phyloP scores from a whole-genome alignment of 306 rosid species.

The Begonia fuchsioides region DNA sequence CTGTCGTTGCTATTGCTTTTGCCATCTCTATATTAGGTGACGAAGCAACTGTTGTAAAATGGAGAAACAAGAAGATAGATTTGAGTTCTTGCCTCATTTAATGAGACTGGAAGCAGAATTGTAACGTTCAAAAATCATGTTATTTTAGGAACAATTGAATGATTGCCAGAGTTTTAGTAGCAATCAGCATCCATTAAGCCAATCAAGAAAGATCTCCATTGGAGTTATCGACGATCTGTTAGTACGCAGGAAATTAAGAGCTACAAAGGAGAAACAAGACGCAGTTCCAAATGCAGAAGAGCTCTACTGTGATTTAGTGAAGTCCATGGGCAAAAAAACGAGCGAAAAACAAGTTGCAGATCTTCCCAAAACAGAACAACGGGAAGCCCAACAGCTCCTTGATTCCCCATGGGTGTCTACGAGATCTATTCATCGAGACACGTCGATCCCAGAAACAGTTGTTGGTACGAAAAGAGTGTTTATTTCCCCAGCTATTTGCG shows the following conservation, averaged over 20 bases:
- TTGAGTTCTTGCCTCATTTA: no score
- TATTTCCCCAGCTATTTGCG: conserved; percentile 25
- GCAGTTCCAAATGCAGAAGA: conserved; percentile 27
- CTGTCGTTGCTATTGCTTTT: no score
- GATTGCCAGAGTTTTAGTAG: conserved; percentile 54
- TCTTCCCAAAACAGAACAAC: conserved; percentile 21
- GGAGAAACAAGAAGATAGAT: no score
- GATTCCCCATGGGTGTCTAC: conserved; percentile 37
- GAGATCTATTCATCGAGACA: conserved; percentile 22
- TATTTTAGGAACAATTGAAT: conserved; percentile 32
- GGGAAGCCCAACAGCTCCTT: conserved; percentile 20
- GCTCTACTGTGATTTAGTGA: conserved; percentile 20
- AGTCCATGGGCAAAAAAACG: conserved; percentile 16
- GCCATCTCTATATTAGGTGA: no score
- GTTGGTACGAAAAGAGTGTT: conserved; percentile 26
- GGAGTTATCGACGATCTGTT: conserved; percentile 60
- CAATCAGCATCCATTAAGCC: conserved; percentile 47
- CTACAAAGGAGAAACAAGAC: conserved; percentile 22
- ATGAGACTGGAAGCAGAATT: no score
- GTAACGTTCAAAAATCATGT: no score
- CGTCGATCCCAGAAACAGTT: conserved; percentile 25
- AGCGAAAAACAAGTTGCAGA: conserved; percentile 23
- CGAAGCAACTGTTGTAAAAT: no score
- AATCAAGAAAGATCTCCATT: conserved; percentile 78
- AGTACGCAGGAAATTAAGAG: conserved; percentile 23